Evolutionary conservation across 768 basidiomycete species (phyloP), one percentile per base, ranked within the genome.

Genomic region (Phanerodontia chrysosporium): DNA sequence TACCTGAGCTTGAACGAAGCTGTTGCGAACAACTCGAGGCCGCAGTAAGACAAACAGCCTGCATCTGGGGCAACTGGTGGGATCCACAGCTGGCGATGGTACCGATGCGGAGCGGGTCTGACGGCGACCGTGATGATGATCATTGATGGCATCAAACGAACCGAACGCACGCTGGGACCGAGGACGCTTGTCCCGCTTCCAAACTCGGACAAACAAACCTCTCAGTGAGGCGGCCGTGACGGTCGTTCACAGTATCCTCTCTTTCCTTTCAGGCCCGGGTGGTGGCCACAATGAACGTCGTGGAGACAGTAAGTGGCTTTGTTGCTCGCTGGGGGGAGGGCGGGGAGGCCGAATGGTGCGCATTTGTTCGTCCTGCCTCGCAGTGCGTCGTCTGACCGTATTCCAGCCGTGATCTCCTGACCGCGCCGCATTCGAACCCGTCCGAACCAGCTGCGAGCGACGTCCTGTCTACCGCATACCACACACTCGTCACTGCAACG

Each of bases 341-440:
- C 55, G 88, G 88, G 28, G 83, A 85, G 62, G 71, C 74, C 2
- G 80, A 85, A 75, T 88, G 86, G 88, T 86, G 63, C 64, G 67
- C 57, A 75, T 73, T 35, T 9, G 58, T 46, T 52, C 21, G 48
- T 24, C 49, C 45, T 36, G 58, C 60, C 59, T 35, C 63, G 57
- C 24, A 57, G 28, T 63, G 57, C 53, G 55, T 56, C 49, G 14
- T 60, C 52, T 58, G 49, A 59, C 58, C 56, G 29, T 39, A 57
- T 52, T 49, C 56, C 65, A 92, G 89, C 72, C 85, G 84, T 66
- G 78, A 78, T 66, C 79, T 85, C 54, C 76, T 91, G 64, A 74
- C 79, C 67, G 73, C 78, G 52, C 79, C 82, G 32, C 88, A 90
- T 70, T 80, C 80, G 59, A 83, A 82, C 69, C 80, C 81, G 21